Evolutionary conservation across 192 early-diverging fungal species (phyloP).

Genomic region (Podila epicladia): DNA sequence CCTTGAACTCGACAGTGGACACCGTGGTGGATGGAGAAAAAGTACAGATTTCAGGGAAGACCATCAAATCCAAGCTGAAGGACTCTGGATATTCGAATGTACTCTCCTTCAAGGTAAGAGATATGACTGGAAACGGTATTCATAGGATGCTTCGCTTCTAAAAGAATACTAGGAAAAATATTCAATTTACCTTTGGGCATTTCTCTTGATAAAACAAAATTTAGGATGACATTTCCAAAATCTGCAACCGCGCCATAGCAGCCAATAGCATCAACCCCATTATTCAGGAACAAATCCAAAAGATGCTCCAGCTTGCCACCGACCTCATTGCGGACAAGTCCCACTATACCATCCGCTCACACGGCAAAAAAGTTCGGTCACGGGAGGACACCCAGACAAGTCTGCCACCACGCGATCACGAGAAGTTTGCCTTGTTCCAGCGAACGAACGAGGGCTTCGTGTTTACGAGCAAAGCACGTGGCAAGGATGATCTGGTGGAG

Average conservation of each 20-base stretch:
- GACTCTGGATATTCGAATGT: slow-evolving; percentile 26
- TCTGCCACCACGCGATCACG: slow-evolving; percentile 25
- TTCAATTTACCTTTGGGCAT: not conserved
- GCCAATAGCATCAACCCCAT: not conserved
- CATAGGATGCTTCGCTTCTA: no score
- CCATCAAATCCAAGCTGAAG: slow-evolving; percentile 18
- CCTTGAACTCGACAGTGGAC: slow-evolving; percentile 3
- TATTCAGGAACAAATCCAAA: slow-evolving; percentile 20
- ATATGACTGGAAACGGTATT: not conserved
- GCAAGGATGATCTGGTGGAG: slow-evolving; percentile 24
- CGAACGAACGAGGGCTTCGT: slow-evolving; percentile 56
- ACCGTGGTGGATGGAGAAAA: slow-evolving; percentile 24
- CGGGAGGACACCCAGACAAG: slow-evolving; percentile 25
- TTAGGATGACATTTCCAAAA: slow-evolving; percentile 33
- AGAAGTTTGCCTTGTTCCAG: slow-evolving; percentile 56
- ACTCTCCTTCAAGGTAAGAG: slow-evolving; percentile 31
- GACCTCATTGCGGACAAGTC: slow-evolving; percentile 35
- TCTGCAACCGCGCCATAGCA: slow-evolving; percentile 19
- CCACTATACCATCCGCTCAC: slow-evolving; percentile 46
- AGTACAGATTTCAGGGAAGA: slow-evolving; percentile 4
- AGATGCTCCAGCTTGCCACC: slow-evolving; percentile 28
- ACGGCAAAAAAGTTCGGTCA: slow-evolving; percentile 42
- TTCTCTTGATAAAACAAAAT: not conserved
- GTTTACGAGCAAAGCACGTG: slow-evolving; percentile 46
- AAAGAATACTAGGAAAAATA: not conserved